Conservation (phyloP, 2,329 filamentous ascomycete species). For the Verticillium zaregamsianum region DNA sequence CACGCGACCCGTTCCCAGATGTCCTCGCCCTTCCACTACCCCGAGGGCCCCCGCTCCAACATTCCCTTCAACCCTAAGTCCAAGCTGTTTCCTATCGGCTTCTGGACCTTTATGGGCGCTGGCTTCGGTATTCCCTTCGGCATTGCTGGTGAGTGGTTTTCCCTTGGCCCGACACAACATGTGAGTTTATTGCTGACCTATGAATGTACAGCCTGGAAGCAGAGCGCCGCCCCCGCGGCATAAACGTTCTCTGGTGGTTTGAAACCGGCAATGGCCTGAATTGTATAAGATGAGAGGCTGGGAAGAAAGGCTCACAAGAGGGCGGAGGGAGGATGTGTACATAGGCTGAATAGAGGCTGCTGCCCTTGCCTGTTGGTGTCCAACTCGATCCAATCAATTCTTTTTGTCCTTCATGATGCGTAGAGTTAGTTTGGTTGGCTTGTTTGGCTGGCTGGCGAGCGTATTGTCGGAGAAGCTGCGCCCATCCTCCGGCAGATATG, state of each 20-base stretch:
- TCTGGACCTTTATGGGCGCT: conserved; percentile 65
- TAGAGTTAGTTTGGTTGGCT: too few relatives aligned
- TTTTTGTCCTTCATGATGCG: background rate
- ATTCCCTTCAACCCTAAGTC: conserved; percentile 95
- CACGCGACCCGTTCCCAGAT: conserved; percentile 82
- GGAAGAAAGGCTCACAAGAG: background rate
- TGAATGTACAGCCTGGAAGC: conserved; percentile 40
- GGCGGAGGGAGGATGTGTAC: background rate
- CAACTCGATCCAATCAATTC: background rate
- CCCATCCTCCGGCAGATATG: too few relatives aligned
- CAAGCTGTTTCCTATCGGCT: conserved; percentile 77
- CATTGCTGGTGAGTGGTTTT: conserved; percentile 52
- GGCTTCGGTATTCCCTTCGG: conserved; percentile 61
- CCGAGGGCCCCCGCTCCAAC: conserved; percentile 92
- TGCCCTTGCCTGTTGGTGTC: background rate
- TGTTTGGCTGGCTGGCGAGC: too few relatives aligned
- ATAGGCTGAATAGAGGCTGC: conserved; percentile 2
- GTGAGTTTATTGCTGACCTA: background rate
- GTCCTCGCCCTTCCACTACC: conserved; percentile 94
- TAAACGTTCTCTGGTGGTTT: conserved; percentile 19
- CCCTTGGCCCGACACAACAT: background rate
- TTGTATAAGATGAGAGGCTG: background rate
- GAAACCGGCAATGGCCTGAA: background rate
- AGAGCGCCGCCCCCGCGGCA: conserved; percentile 30
- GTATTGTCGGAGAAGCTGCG: too few relatives aligned